phyloP scores from a whole-genome alignment of 73 alveolate species.

The Uronychia binucleata region DNA sequence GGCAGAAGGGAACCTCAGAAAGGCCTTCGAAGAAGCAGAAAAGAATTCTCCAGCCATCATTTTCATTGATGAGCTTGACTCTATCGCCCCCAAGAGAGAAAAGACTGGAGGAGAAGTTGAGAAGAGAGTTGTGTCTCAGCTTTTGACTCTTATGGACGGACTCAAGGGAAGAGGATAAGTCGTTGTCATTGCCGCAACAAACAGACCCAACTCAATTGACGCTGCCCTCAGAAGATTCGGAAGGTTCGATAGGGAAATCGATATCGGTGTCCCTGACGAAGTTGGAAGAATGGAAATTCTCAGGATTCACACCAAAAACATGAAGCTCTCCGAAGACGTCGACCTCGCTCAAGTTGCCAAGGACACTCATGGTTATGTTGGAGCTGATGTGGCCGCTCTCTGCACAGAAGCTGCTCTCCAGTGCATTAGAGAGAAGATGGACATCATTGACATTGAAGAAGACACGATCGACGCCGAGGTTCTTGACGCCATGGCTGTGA shows the following conservation, averaged over 20 bases:
- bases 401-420: slow-evolving; percentile 93
- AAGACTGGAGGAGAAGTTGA: slow-evolving; percentile 97
- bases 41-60: slow-evolving; percentile 97
- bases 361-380: slow-evolving; percentile 95
- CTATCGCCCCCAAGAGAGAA: slow-evolving; percentile 98
- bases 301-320: slow-evolving; percentile 95
- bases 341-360: slow-evolving; percentile 93
- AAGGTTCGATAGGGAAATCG: slow-evolving; percentile 96
- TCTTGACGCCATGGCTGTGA: slow-evolving; percentile 79
- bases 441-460: slow-evolving; percentile 95
- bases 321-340: slow-evolving; percentile 96
- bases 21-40: slow-evolving; percentile 98
- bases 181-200: slow-evolving; percentile 96
- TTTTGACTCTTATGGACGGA: slow-evolving; percentile 97
- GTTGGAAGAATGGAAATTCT: slow-evolving; percentile 92
- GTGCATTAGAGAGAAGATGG: slow-evolving; percentile 98
- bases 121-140: slow-evolving; percentile 95
- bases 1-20: slow-evolving; percentile 97
- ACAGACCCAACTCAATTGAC: slow-evolving; percentile 97
- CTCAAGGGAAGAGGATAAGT: slow-evolving; percentile 96
- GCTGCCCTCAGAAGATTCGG: slow-evolving; percentile 98
- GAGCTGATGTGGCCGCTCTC: slow-evolving; percentile 87
- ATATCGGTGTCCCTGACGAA: slow-evolving; percentile 98
- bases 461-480: slow-evolving; percentile 88
- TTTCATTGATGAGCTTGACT: slow-evolving; percentile 98